Evolutionary conservation across 2,329 filamentous ascomycete genomes (phyloP), one percentile per base, ranked within the genome.

Genomic region (Eurotiales sp.): DNA sequence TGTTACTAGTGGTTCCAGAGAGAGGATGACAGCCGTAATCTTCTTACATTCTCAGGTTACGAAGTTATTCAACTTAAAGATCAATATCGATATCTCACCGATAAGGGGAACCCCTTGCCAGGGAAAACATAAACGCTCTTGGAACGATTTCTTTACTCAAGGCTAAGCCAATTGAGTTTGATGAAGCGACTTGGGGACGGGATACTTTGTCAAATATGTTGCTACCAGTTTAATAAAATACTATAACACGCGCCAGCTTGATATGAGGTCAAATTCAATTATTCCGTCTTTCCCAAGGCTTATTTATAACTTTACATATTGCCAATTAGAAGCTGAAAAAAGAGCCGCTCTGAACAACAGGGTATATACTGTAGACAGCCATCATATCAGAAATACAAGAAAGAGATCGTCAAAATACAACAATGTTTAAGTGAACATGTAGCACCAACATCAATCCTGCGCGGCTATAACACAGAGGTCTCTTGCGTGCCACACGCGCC

Each of bases 381-480:
- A 29, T 43, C 27, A 29, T 15, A 43, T 50, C 47, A 29, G n/a
- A n/a, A 43, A 23, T 27, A 27, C 25, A 27, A 27, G 10, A 37
- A 37, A 36, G n/a, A 36, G n/a, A 19, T 15, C 34, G 34, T 37
- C 34, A 21, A 19, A 36, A 37, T 11, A 7, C 15, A 36, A 17
- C 12, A 21, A 36, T 37, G n/a, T 49, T 14, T 1, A 25, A 14
- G 8, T 23, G 5, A 30, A 11, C 15, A 25, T 41, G 19, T 41
- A 34, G 12, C 37, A 34, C 21, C 17, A 37, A 21, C 40, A 50
- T 61, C 54, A 67, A 46, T 62, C 61, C 48, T 59, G 56, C 37
- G 73, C 73, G 60, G 72, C 58, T 55, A 77, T 66, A 27, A 70
- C 64, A 63, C 74, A 77, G 12, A 67, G 60, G 57, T 77, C 75